phyloP scores from a whole-genome alignment of 2,329 filamentous ascomycete genomes.

The Metarhizium brunneum region DNA sequence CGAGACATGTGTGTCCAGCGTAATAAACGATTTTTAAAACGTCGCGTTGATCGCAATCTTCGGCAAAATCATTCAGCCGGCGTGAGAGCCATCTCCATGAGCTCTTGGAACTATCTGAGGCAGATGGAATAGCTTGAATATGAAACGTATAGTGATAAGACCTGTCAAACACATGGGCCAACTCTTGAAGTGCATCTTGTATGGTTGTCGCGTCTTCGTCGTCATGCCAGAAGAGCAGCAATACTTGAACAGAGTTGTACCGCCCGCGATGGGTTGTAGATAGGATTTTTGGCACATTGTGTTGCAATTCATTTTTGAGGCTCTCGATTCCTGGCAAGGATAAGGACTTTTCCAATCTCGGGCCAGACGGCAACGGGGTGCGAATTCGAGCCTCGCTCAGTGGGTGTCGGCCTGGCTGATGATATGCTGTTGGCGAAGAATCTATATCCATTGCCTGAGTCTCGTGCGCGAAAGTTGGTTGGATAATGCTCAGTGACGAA shows the following conservation, averaged over 20 bases:
- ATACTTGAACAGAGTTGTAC: constrained; percentile 41
- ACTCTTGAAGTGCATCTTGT: constrained; percentile 32
- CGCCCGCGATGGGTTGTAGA: constrained; percentile 41
- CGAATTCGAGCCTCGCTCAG: constrained; percentile 41
- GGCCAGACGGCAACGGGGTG: constrained; percentile 47
- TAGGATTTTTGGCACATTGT: constrained; percentile 37
- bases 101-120: constrained; percentile 35
- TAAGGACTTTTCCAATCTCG: constrained; percentile 41
- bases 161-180: constrained; percentile 40
- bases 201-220: constrained; percentile 36
- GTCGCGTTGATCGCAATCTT: constrained; percentile 43
- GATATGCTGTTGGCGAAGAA: constrained; percentile 19
- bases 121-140: constrained; percentile 39
- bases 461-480: constrained; percentile 32
- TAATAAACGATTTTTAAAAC: constrained; percentile 52
- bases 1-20: constrained; percentile 43
- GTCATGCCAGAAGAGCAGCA: constrained; percentile 49
- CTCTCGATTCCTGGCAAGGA: constrained; percentile 41
- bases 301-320: constrained; percentile 44
- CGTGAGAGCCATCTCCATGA: constrained; percentile 45
- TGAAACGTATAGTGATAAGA: constrained; percentile 43
- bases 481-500: constrained; percentile 25
- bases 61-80: constrained; percentile 42
- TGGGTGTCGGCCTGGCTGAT: constrained; percentile 27
- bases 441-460: constrained; percentile 49